A percentile compares a stretch with the other conserved stretches of the same genome.
Evolutionary conservation across 2,329 filamentous ascomycete species (phyloP).

Genomic region (Cladosporium sp.): DNA sequence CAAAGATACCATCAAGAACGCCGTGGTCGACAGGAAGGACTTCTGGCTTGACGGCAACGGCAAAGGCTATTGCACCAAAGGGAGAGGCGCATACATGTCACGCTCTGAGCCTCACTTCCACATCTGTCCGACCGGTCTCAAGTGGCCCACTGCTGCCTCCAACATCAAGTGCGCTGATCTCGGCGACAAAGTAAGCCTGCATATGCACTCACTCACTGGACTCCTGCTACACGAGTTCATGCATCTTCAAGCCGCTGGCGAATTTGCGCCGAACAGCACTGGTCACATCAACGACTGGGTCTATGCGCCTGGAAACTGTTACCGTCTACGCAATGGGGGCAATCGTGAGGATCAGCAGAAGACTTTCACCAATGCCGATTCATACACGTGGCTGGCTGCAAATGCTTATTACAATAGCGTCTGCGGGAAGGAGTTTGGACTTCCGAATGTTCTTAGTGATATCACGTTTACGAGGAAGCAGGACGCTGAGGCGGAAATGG

Average conservation of each 20-base stretch:
- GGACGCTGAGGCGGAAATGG: too few relatives aligned
- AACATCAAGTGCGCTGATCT: background rate
- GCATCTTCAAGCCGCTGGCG: background rate
- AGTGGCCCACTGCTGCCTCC: background rate
- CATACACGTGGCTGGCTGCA: conserved; percentile 3
- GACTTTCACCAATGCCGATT: conserved; percentile 7
- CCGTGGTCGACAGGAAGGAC: background rate
- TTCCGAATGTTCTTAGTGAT: background rate
- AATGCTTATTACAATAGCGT: conserved; percentile 10
- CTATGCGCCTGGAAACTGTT: background rate
- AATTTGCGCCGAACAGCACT: background rate
- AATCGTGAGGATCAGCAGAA: background rate
- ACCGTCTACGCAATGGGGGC: background rate
- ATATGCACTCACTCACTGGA: background rate
- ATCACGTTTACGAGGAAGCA: too few relatives aligned
- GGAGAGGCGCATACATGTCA: too few relatives aligned
- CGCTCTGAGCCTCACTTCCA: too few relatives aligned
- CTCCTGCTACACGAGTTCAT: background rate
- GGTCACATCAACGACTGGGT: too few relatives aligned
- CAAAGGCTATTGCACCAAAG: too few relatives aligned
- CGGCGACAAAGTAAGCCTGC: background rate
- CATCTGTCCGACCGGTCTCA: background rate
- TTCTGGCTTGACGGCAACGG: background rate
- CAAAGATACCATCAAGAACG: background rate
- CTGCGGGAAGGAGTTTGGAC: background rate